Evolutionary conservation across 2,329 filamentous ascomycete species (phyloP), one percentile per base, ranked within the genome.

Genomic region (Aspergillus glaucus): DNA sequence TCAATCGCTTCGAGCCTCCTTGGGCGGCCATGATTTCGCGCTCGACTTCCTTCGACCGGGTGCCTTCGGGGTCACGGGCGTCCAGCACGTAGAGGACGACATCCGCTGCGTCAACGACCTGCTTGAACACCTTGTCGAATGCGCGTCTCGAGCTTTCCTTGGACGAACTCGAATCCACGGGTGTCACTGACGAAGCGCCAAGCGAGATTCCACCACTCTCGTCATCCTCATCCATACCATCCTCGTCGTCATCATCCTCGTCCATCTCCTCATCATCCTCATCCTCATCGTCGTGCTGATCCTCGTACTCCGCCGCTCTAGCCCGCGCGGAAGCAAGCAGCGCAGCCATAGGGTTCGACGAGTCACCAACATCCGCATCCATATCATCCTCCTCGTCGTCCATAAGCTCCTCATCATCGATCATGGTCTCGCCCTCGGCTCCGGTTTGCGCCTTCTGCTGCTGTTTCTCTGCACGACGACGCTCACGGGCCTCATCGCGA

Each of bases 81-180:
- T 96, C 91, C 49, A 96, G 82, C 45, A 96, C 89, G 71, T 96
- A 96, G 46, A 96, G 81, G 32, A 96, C 79, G 24, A 96, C 90
- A 65, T 96, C 91, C 44, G 91, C 87, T 54, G 87, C 81, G 53
- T 94, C 88, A 30, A 95, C 84, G 14, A 96, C 90, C 64, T 88
- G 81, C 76, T 95, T 95, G 79, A 95, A 96, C 60, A 94, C 84
- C 76, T 95, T 95, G 79, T 95, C 90, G 70, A 92, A 95, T 47
- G 89, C 88, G 70, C 85, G 88, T 62, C 90, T 82, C 46, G 91
- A 95, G 43, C 78, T 79, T 53, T 86, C 83, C 61, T 71, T 71
- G 19, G 59, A 57, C 43, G 9, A 75, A 76, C 50, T 77, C 72
- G 17, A 73, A 4, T 14, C 32, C 14, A 15, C 14, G 3, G 15